A percentile compares a stretch with the other conserved stretches of the same genome.
Evolutionary conservation across 164 flowering plant species (phyloP).

Genomic region (Aristolochia fimbriata): DNA sequence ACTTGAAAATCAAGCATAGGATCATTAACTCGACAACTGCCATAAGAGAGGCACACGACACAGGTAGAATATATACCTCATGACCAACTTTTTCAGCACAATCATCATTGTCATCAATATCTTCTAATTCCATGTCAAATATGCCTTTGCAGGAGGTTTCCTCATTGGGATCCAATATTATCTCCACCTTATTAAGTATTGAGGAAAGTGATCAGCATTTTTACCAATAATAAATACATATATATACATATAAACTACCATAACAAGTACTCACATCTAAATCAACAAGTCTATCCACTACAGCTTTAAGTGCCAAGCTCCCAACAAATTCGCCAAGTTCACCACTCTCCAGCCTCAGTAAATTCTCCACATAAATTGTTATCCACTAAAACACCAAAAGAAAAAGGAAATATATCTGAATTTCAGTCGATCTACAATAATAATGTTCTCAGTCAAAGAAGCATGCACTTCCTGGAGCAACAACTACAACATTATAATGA

Average conservation of each 20-base stretch:
- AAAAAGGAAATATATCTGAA: slow-evolving; percentile 1
- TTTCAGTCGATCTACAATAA: neutral
- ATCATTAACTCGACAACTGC: too few relatives aligned
- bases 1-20: too few relatives aligned
- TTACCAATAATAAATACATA: neutral
- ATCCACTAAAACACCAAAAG: slow-evolving; percentile 27
- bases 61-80: slow-evolving; percentile 31
- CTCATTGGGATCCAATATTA: slow-evolving; percentile 67
- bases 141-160: slow-evolving; percentile 70
- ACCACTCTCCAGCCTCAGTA: slow-evolving; percentile 72
- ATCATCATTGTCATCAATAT: slow-evolving; percentile 35
- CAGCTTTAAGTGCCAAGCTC: slow-evolving; percentile 32
- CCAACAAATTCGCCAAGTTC: slow-evolving; percentile 64
- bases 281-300: slow-evolving; percentile 64
- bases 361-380: slow-evolving; percentile 68
- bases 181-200: slow-evolving; percentile 49
- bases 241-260: neutral
- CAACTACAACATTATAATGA: too few relatives aligned
- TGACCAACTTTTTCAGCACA: slow-evolving; percentile 19
- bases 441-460: too few relatives aligned
- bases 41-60: too few relatives aligned
- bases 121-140: slow-evolving; percentile 83
- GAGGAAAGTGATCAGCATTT: neutral
- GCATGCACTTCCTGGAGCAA: too few relatives aligned
- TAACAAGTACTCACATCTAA: slow-evolving; percentile 62